A percentile compares a stretch with the other conserved stretches of the same genome.
phyloP scores from a whole-genome alignment of 495 filamentous ascomycete genomes.

The Glonium stellatum region DNA sequence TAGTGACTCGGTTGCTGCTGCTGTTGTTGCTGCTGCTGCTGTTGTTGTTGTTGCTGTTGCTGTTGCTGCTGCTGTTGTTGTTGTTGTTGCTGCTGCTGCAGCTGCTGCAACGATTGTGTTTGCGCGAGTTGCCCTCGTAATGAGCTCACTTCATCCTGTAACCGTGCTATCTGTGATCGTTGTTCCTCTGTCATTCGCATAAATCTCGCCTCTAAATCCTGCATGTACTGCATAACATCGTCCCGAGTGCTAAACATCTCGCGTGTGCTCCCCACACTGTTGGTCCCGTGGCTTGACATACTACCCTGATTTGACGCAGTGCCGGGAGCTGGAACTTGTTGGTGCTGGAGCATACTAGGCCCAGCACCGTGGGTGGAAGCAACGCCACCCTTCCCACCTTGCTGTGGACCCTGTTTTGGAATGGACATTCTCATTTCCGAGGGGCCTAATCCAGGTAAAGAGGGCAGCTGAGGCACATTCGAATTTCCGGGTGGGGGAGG shows the following conservation, averaged over 20 bases:
- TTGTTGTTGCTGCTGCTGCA: not conserved
- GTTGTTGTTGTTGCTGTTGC: not conserved
- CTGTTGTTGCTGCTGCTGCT: not conserved
- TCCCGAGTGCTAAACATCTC: constrained; percentile 28
- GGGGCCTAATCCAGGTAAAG: constrained; percentile 38
- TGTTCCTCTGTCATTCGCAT: constrained; percentile 32
- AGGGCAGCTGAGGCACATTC: constrained; percentile 46
- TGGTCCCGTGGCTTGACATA: constrained; percentile 35
- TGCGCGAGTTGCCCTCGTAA: constrained; percentile 30
- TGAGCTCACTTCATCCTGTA: constrained; percentile 32
- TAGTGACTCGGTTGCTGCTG: not conserved
- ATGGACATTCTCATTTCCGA: not conserved
- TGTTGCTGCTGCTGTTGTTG: constrained; percentile 6
- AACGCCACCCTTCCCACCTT: constrained; percentile 9
- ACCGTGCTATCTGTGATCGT: constrained; percentile 26
- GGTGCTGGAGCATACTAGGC: constrained; percentile 35
- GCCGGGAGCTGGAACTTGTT: constrained; percentile 14
- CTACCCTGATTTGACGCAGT: constrained; percentile 34
- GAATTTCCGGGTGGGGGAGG: constrained; percentile 30
- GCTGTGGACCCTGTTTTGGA: constrained; percentile 22
- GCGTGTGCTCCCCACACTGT: constrained; percentile 36
- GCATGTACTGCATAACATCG: constrained; percentile 33
- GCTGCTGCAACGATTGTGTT: constrained; percentile 7
- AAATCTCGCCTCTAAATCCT: constrained; percentile 30
- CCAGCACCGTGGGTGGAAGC: not conserved